These are phyloP conservation scores for Podospora pseudoanserina DNA, from an alignment of 495 filamentous ascomycete genomes.

Conservation along the genomic window DNA sequence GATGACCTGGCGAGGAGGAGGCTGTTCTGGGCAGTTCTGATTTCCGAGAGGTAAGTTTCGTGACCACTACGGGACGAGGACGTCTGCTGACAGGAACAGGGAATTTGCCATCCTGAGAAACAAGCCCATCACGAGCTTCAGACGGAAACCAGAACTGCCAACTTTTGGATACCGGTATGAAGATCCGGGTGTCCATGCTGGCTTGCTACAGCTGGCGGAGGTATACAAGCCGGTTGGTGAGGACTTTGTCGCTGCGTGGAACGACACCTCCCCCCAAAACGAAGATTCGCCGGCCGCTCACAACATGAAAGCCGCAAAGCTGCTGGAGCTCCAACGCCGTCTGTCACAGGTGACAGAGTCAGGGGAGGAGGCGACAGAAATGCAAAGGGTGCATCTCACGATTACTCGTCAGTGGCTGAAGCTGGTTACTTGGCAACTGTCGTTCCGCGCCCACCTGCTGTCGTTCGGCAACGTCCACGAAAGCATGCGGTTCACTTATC, in stretches of 20 bases:
- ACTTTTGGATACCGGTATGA: slow-evolving; percentile 14
- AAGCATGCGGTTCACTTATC: not conserved
- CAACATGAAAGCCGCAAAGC: not conserved
- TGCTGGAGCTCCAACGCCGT: not conserved
- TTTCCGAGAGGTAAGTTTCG: slow-evolving; percentile 51
- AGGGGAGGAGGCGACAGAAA: slow-evolving; percentile 44
- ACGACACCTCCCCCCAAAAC: not conserved
- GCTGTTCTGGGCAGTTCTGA: slow-evolving; percentile 63
- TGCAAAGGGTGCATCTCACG: slow-evolving; percentile 58
- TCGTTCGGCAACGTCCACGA: slow-evolving; percentile 44
- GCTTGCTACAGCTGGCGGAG: slow-evolving; percentile 42
- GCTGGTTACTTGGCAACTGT: slow-evolving; percentile 58
- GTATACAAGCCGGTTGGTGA: not conserved
- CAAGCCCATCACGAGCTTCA: slow-evolving; percentile 50
- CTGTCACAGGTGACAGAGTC: not conserved
- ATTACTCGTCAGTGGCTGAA: slow-evolving; percentile 63
- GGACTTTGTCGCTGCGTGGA: not conserved
- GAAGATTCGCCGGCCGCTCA: not conserved
- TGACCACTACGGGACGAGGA: not conserved
- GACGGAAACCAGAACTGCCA: slow-evolving; percentile 43
- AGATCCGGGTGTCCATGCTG: not conserved
- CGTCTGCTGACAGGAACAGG: slow-evolving; percentile 8
- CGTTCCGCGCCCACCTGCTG: slow-evolving; percentile 53
- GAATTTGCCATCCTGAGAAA: slow-evolving; percentile 45
- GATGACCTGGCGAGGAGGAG: slow-evolving; percentile 26